Conservation (phyloP, 2,329 filamentous ascomycete species). For the Teratosphaeria viscida region DNA sequence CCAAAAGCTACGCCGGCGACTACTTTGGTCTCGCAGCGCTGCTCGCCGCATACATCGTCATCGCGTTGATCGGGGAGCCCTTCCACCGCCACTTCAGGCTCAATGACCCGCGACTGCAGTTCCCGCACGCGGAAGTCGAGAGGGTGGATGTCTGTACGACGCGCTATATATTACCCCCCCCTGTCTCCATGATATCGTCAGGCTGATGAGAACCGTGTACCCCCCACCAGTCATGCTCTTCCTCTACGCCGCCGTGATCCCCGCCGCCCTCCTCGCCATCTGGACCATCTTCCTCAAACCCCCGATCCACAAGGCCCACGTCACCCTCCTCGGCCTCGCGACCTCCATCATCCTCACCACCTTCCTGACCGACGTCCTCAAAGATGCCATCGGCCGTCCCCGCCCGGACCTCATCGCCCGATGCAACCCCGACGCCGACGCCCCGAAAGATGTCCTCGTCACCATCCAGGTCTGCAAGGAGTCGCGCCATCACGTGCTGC, state of each 20-base stretch:
- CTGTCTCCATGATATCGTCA: not conserved
- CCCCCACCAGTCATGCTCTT: slow-evolving; percentile 54
- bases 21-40: slow-evolving; percentile 70
- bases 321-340: slow-evolving; percentile 69
- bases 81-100: slow-evolving; percentile 94
- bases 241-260: slow-evolving; percentile 64
- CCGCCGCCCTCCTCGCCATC: slow-evolving; percentile 54
- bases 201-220: not conserved
- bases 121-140: slow-evolving; percentile 74
- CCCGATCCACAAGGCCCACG: slow-evolving; percentile 68
- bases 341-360: slow-evolving; percentile 64
- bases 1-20: slow-evolving; percentile 80
- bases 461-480: slow-evolving; percentile 64
- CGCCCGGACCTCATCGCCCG: slow-evolving; percentile 81
- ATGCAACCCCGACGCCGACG: slow-evolving; percentile 60
- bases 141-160: slow-evolving; percentile 65
- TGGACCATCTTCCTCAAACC: slow-evolving; percentile 56
- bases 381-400: slow-evolving; percentile 75
- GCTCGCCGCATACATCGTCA: slow-evolving; percentile 53
- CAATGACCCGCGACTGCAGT: slow-evolving; percentile 73
- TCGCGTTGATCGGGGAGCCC: slow-evolving; percentile 60
- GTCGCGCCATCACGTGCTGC: slow-evolving; percentile 54
- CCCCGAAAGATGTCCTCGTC: slow-evolving; percentile 43
- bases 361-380: slow-evolving; percentile 81
- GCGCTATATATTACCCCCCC: too few species aligned